These are phyloP conservation scores for Apophysomyces sp. DNA, from an alignment of 371 early-diverging fungal species.

Conservation along the genomic window DNA sequence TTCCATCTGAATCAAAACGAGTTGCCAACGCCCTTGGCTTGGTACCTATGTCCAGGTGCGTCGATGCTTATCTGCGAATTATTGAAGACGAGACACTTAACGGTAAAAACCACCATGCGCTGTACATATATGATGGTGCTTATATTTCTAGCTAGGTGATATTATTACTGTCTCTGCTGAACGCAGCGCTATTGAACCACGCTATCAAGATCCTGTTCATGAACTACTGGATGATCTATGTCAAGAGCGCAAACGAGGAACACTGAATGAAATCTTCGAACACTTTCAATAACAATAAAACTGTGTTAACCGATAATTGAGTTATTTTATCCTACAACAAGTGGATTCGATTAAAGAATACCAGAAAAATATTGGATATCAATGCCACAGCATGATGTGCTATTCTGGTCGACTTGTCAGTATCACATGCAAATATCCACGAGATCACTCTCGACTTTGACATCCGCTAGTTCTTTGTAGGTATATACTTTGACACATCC, in stretches of 20 bases:
- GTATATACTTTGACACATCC: conserved; percentile 37
- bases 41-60: conserved; percentile 23
- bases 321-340: too few relatives aligned
- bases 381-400: background rate
- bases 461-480: conserved; percentile 7
- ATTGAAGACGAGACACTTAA: conserved; percentile 27
- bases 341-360: too few relatives aligned
- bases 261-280: background rate
- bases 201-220: conserved; percentile 19
- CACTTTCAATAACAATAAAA: background rate
- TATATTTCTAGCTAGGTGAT: conserved; percentile 16
- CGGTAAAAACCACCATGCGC: conserved; percentile 16
- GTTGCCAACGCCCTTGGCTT: conserved; percentile 18
- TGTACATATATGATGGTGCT: background rate
- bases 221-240: conserved; percentile 24
- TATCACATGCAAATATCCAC: background rate
- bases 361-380: too few relatives aligned
- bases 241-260: conserved; percentile 8
- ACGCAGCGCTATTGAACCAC: conserved; percentile 16
- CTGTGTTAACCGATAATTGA: background rate
- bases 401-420: background rate
- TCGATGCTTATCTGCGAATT: conserved; percentile 23
- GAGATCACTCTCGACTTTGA: background rate
- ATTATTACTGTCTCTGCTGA: conserved; percentile 19
- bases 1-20: conserved; percentile 9